Evolutionary conservation across 805 yeast genomes (phyloP), one percentile per base, ranked within the genome.

Genomic region (Wickerhamomyces hampshirensis): DNA sequence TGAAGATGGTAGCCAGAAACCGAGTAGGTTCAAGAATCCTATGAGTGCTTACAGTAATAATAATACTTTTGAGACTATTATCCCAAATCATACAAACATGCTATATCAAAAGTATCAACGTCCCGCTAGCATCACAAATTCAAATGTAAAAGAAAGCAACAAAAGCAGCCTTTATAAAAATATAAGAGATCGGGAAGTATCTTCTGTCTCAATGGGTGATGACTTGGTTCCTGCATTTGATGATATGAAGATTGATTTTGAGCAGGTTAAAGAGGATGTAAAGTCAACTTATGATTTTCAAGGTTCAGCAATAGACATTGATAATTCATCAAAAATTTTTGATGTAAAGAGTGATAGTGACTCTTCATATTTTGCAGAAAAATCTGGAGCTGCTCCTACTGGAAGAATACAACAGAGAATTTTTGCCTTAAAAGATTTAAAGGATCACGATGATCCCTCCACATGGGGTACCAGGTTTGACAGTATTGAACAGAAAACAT

Each of bases 331-430:
- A n/a, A n/a, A n/a, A n/a, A n/a, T n/a, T n/a, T n/a, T n/a, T n/a
- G n/a, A n/a, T n/a, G n/a, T n/a, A 7, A 21, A 21, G 10, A 21
- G 24, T 21, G 11, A 21, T 21, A 21, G 24, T 21, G 24, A 21
- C 11, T 21, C 11, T 9, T 24, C 18, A 28, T 10, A 23, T 11
- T 16, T 15, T n/a, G 26, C n/a, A n/a, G n/a, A n/a, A n/a, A n/a
- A n/a, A n/a, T n/a, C n/a, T n/a, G n/a, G n/a, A n/a, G n/a, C n/a
- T n/a, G n/a, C 24, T 7, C 24, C 7, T 21, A 21, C 24, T 17
- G 56, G 56, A 2, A 42, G 56, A 33, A 50, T 50, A 18, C 56
- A 51, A 23, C 53, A 47, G 18, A 42, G 45, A 19, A 46, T 50
- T 10, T 47, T 43, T 8, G 41, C 42, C 4, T 28, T 51, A 21